These are phyloP conservation scores for Rhizomucor pusillus DNA, from an alignment of 371 early-diverging fungal species.

Conservation along the genomic window DNA sequence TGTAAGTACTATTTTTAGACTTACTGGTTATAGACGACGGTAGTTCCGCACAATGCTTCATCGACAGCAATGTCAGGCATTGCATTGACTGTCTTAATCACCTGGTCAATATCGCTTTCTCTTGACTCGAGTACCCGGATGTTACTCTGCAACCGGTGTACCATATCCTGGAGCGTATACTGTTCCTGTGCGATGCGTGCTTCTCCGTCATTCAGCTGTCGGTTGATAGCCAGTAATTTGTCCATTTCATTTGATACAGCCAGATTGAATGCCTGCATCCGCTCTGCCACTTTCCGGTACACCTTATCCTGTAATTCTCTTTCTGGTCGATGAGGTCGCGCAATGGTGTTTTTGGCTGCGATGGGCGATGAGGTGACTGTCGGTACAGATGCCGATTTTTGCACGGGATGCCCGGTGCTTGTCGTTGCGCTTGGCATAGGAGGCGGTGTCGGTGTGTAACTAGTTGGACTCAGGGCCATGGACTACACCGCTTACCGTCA, in stretches of 20 bases:
- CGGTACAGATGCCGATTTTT: conserved; percentile 4
- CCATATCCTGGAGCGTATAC: conserved; percentile 47
- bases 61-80: conserved; percentile 70
- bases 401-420: conserved; percentile 2
- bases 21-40: conserved; percentile 80
- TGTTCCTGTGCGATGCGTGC: conserved; percentile 55
- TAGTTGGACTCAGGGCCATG: conserved; percentile 24
- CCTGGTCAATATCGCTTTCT: conserved; percentile 52
- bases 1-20: conserved; percentile 1
- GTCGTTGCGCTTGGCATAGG: conserved; percentile 7
- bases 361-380: conserved; percentile 6
- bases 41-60: conserved; percentile 64
- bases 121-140: conserved; percentile 55
- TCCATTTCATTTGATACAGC: conserved; percentile 57
- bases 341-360: conserved; percentile 1
- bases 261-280: conserved; percentile 44
- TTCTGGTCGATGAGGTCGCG: conserved; percentile 7
- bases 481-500: no score
- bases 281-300: conserved; percentile 41
- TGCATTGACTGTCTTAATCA: conserved; percentile 45
- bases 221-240: conserved; percentile 47
- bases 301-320: conserved; percentile 24
- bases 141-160: conserved; percentile 58
- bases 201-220: conserved; percentile 68
- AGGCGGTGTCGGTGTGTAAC: conserved; percentile 11